Evolutionary conservation across 2,329 filamentous ascomycete species (phyloP).

Genomic region (Grosmannia serpens): DNA sequence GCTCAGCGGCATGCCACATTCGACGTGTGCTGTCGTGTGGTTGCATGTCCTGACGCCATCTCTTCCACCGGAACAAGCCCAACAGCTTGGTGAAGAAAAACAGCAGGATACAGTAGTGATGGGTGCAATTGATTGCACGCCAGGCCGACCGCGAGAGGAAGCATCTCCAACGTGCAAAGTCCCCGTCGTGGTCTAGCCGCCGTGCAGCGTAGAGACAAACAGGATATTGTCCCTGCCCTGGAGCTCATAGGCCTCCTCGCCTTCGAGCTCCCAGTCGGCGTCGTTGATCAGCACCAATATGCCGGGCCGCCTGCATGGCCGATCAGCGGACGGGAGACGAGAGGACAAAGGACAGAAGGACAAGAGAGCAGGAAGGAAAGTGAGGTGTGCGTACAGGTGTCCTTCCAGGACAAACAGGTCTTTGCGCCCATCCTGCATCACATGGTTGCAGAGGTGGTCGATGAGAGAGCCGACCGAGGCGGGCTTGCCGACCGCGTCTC

Average conservation of each 20-base stretch:
- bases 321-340: not conserved
- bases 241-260: slow-evolving; percentile 81
- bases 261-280: slow-evolving; percentile 95
- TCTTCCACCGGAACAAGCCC: too few species aligned
- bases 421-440: slow-evolving; percentile 76
- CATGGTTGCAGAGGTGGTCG: slow-evolving; percentile 61
- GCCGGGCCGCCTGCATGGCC: slow-evolving; percentile 64
- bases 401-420: slow-evolving; percentile 84
- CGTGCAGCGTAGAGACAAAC: slow-evolving; percentile 94
- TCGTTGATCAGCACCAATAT: slow-evolving; percentile 97
- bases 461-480: slow-evolving; percentile 68
- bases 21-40: too few species aligned
- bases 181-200: slow-evolving; percentile 46
- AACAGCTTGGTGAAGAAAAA: too few species aligned
- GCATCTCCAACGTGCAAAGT: not conserved
- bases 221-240: slow-evolving; percentile 76
- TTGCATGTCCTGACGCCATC: too few species aligned
- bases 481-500: slow-evolving; percentile 44
- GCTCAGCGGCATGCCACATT: too few species aligned
- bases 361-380: slow-evolving; percentile 39
- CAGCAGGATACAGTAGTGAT: too few species aligned
- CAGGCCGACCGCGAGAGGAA: too few species aligned
- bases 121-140: too few species aligned
- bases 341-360: slow-evolving; percentile 40
- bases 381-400: slow-evolving; percentile 58